These are phyloP conservation scores for Silene uniflora DNA, from an alignment of 148 eudicot genomes.

Conservation along the genomic window DNA sequence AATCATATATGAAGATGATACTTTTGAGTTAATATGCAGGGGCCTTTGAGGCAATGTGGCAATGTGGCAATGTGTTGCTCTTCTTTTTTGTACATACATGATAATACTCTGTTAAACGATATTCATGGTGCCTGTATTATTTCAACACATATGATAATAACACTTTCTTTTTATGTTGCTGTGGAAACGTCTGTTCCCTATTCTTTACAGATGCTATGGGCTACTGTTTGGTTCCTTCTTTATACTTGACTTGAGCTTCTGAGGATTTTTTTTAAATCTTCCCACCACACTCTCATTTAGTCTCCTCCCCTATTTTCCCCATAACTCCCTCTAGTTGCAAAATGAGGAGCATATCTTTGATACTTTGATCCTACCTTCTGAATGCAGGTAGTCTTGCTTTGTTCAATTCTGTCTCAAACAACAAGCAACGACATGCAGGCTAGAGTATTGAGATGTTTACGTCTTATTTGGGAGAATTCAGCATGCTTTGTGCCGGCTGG, in stretches of 20 bases:
- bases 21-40: no score
- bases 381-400: constrained; percentile 46
- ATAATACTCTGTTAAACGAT: neutral
- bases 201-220: neutral
- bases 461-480: constrained; percentile 38
- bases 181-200: neutral
- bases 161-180: neutral
- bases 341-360: no score
- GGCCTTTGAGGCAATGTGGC: no score
- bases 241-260: neutral
- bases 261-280: neutral
- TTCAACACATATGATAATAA: neutral
- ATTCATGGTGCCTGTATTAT: neutral
- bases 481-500: constrained; percentile 35
- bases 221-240: neutral
- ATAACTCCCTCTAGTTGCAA: neutral
- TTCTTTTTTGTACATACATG: neutral
- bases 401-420: constrained; percentile 41
- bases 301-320: neutral
- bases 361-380: constrained; percentile 5
- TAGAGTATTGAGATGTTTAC: constrained; percentile 54
- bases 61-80: neutral
- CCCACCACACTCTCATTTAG: neutral
- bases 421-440: constrained; percentile 44
- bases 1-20: no score